These are phyloP conservation scores for Thraustotheca clavata DNA, from an alignment of 352 stramenopile species.

Conservation along the genomic window DNA sequence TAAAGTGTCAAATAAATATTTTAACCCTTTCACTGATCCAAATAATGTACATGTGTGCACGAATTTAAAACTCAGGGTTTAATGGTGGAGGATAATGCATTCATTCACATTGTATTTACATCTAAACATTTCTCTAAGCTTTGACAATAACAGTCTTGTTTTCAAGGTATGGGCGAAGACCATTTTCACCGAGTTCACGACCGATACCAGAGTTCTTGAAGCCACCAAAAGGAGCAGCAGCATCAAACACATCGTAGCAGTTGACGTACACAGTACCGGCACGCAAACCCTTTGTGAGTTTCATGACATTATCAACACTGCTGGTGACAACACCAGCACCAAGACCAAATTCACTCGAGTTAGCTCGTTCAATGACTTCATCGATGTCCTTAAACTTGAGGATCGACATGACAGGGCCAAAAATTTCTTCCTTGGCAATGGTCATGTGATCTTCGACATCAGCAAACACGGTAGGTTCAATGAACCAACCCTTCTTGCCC, in stretches of 20 bases:
- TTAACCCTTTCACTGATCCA: too few relatives aligned
- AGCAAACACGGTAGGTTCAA: constrained; percentile 88
- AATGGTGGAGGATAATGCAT: too few relatives aligned
- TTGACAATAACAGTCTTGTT: constrained; percentile 71
- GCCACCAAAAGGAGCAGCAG: constrained; percentile 76
- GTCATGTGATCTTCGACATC: constrained; percentile 75
- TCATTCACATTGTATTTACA: too few relatives aligned
- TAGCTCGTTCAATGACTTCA: constrained; percentile 81
- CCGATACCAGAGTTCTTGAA: constrained; percentile 83
- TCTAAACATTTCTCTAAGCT: too few relatives aligned
- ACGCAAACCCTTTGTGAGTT: constrained; percentile 82
- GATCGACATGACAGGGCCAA: constrained; percentile 86
- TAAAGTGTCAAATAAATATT: too few relatives aligned
- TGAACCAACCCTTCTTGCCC: constrained; percentile 78
- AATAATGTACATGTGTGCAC: too few relatives aligned
- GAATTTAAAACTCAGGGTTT: too few relatives aligned
- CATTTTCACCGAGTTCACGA: constrained; percentile 66
- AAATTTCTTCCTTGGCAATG: constrained; percentile 89
- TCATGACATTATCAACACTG: constrained; percentile 77
- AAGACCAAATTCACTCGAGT: constrained; percentile 83
- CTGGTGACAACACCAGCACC: constrained; percentile 84
- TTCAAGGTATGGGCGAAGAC: constrained; percentile 70
- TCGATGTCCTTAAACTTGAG: constrained; percentile 86
- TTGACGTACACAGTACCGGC: constrained; percentile 92
- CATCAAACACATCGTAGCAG: constrained; percentile 87